A percentile compares a stretch with the other conserved stretches of the same genome.
These are phyloP conservation scores for Diospyros lotus DNA, from an alignment of 148 eudicot species.

Conservation along the genomic window DNA sequence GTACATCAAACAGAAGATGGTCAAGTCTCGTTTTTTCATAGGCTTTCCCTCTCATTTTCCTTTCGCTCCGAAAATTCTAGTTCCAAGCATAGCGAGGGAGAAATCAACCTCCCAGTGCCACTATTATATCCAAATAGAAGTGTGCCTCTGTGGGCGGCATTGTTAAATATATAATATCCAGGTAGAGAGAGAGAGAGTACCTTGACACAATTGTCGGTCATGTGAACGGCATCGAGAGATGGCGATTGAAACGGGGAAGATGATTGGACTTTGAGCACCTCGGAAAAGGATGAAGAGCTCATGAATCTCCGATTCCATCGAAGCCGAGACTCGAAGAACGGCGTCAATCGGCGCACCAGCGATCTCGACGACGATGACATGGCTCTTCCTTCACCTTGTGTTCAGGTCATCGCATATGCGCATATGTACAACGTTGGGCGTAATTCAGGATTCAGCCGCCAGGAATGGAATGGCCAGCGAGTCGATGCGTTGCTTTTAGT, in stretches of 20 bases:
- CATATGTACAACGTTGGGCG: not conserved
- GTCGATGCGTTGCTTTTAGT: not conserved
- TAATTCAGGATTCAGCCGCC: not conserved
- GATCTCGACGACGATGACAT: conserved; percentile 33
- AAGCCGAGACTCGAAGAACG: conserved; percentile 39
- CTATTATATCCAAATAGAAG: no score
- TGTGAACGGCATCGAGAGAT: conserved; percentile 45
- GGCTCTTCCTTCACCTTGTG: conserved; percentile 5
- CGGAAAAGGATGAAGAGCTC: conserved; percentile 34
- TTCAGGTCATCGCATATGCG: not conserved
- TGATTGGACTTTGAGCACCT: conserved; percentile 30
- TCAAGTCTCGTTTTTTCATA: no score
- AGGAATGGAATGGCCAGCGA: not conserved
- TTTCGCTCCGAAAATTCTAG: no score
- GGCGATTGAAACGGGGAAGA: conserved; percentile 29
- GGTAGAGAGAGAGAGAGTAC: conserved; percentile 25
- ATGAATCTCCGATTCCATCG: conserved; percentile 50
- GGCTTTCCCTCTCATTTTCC: no score
- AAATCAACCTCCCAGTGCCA: no score
- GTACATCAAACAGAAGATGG: no score
- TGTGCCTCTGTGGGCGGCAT: no score
- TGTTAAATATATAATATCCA: no score
- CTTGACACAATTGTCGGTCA: conserved; percentile 67
- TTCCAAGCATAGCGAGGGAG: no score
- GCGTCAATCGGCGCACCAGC: conserved; percentile 43